Base-by-base conservation (phyloP, 2,329 filamentous ascomycete genomes). In the Phialophora tarda region DNA sequence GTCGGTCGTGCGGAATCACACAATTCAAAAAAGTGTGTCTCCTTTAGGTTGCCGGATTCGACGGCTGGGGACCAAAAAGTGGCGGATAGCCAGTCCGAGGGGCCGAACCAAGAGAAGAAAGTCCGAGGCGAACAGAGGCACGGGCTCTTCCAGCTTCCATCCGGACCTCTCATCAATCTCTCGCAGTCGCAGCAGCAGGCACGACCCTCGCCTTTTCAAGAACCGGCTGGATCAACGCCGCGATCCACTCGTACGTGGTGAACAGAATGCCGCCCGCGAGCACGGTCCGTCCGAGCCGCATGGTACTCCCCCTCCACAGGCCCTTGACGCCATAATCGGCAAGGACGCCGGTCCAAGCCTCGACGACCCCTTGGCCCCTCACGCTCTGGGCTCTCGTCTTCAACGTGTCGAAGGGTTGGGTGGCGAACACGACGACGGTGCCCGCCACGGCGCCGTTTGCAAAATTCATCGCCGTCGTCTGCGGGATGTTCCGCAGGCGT, bases 261-360 rank as follows among this genome's bases (percentile, higher is more conserved):
- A 89, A 89, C 1, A 89, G 76, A 65, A 89, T 89, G 0, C 88
- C 88, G n/a, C 88, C 88, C 70, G 85, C 87, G 53, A 90, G 82
- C 0, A 90, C 81, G 3, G 88, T 83, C 67, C 88, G 76, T 0
- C 88, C 87, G 26, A 91, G 73, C 63, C 89, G 81, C 88, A 91
- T 90, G 0, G 86, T 86, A 38, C 87, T 90, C 0, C 88, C 88
- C 65, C 84, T 86, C 88, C 88, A 91, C 67, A 90, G 86, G 0
- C 84, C 88, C 47, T 78, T 81, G 1, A 89, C 69, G 0, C 88
- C 88, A 68, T 84, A 83, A 69, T 89, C 86, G 0, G 77, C 74
- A 60, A 86, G 74, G 3, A 90, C 80, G 60, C 81, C 83, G 59
- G 77, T 78, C 2, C 87, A 79, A 0, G 87, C 87, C 67, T 89